Evolutionary conservation across 768 basidiomycete species (phyloP), one percentile per base, ranked within the genome.

Genomic region (Trametes maxima): DNA sequence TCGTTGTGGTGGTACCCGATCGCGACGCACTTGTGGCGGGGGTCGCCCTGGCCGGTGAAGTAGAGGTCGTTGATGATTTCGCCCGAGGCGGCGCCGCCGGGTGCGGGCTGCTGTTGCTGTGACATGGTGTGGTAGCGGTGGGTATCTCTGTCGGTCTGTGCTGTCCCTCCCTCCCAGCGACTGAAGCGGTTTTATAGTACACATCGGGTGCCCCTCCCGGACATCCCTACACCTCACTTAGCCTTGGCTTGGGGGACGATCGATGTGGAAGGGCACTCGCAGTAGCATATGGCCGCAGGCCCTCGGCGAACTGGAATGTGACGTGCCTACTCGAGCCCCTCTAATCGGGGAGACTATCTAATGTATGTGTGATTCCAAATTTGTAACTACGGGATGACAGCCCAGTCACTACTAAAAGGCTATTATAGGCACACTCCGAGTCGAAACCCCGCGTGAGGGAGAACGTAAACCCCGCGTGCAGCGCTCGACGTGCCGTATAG

Each of bases 1-100:
- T 50, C 53, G 48, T 59, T 53, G 53, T 61, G 64, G 44, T 64
- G 56, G 53, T 54, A 68, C 42, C 88, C 87, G 65, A 90, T 89
- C 75, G 90, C 74, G 59, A 85, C 79, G 70, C 85, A 87, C 59
- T 78, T 80, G 58, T 82, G 68, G 56, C 88, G 83, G 46, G 88
- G 87, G 75, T 90, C 82, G 72, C 86, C 85, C 69, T 77, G 77
- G 57, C 87, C 85, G 48, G 87, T 86, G 78, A 90, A 90, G 75
- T 82, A 89, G 36, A 90, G 65, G 43, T 72, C 71, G 56, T 64
- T 63, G 53, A 57, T 54, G 46, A 35, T 37, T 19, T 42, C 40
- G 42, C 39, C 45, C 21, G 43, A 36, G 22, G 45, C 49, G 47
- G 49, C 36, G 12, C 51, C 24, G 33, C 51, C 24, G 33, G 60